A percentile compares a stretch with the other conserved stretches of the same genome.
Conservation (phyloP, 2,329 filamentous ascomycete species). For the Taxawa tesnikishii region DNA sequence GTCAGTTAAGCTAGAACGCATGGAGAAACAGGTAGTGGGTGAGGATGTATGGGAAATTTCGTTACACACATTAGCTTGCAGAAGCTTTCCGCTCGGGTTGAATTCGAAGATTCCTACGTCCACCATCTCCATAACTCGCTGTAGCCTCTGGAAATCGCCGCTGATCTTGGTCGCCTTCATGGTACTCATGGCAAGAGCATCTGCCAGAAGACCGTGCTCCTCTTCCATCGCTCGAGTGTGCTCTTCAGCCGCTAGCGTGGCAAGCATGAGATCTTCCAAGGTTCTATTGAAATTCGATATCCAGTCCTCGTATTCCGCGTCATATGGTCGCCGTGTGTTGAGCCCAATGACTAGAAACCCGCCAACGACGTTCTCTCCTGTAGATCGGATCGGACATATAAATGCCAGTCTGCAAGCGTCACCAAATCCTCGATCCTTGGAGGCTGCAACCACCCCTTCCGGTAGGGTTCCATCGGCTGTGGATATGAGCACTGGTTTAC, state of each 20-base stretch:
- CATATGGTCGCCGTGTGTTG: constrained; percentile 20
- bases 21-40: too few species aligned
- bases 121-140: constrained; percentile 21
- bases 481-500: constrained; percentile 2
- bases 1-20: not conserved
- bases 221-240: constrained; percentile 20
- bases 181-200: constrained; percentile 5
- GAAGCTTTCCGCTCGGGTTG: not conserved
- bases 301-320: constrained; percentile 18
- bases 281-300: constrained; percentile 4
- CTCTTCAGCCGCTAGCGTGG: constrained; percentile 18
- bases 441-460: not conserved
- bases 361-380: constrained; percentile 13
- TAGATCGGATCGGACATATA: constrained; percentile 19
- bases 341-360: constrained; percentile 22
- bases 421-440: constrained; percentile 13
- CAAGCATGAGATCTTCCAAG: constrained; percentile 7
- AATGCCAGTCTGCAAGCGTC: constrained; percentile 17
- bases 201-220: constrained; percentile 12
- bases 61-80: not conserved
- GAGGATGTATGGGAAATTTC: constrained; percentile 1
- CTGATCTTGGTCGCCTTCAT: constrained; percentile 12
- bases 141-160: constrained; percentile 19
- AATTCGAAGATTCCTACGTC: constrained; percentile 19
- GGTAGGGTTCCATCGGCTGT: constrained; percentile 33